Base-by-base conservation (phyloP, 768 basidiomycete genomes). In the Tylopilus subfusipes region DNA sequence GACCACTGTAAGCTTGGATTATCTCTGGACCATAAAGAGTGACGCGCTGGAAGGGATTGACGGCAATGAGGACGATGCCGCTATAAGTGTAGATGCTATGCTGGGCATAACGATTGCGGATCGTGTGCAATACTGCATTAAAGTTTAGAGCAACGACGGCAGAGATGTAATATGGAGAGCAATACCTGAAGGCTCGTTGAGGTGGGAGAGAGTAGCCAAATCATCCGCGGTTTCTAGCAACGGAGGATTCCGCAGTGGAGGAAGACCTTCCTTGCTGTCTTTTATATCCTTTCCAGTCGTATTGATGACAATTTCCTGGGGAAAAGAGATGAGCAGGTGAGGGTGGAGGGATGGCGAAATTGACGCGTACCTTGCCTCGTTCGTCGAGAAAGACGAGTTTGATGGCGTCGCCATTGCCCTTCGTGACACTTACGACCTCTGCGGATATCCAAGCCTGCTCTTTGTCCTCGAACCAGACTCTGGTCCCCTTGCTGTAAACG, bases 71-170 rank as follows among this genome's bases (percentile, higher is more conserved):
- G 57, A 98, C 96, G 61, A 98, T 99, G 63, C 97, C 97, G 58
- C 92, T 95, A 76, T 98, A 99, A 30, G 97, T 98, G 68, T 98
- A 99, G 64, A 98, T 98, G 69, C 91, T 92, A 71, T 96, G 96
- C 62, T 94, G 90, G 31, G 88, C 90, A 75, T 99, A 99, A 63
- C 96, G 90, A 72, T 95, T 95, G 34, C 90, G 86, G 63, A 99
- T 98, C 42, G 96, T 96, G 68, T 99, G 95, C 25, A 99, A 80
- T 29, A 99, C 96, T 96, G 62, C 4, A 55, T 21, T 59, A 42
- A 44, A 24, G 31, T 22, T 42, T 50, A 45, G 36, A 42, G 44
- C 33, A 38, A 57, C 14, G 18, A 18, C 8, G 16, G 4, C 21
- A 30, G 25, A n/a, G 24, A 24, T 12, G 16, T 31, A 11, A 29